Evolutionary conservation across 805 yeast genomes (phyloP).

Genomic region (Wickerhamomyces canadensis): DNA sequence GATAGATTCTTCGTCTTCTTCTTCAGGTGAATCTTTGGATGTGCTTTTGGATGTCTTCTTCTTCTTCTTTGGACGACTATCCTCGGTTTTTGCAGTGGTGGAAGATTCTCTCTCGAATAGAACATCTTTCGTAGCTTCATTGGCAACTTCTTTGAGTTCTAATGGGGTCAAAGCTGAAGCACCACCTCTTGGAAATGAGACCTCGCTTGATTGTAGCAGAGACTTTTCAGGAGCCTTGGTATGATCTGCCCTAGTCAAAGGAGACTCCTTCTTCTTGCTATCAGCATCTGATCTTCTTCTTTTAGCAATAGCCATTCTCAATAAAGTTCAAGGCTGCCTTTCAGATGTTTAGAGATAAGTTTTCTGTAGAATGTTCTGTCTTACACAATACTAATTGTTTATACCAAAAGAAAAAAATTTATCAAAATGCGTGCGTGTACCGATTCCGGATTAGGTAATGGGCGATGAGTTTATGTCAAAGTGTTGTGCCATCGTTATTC

Average conservation of each 20-base stretch:
- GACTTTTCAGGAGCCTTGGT: constrained; percentile 33
- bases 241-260: constrained; percentile 34
- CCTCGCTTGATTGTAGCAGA: constrained; percentile 31
- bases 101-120: constrained; percentile 43
- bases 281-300: constrained; percentile 44
- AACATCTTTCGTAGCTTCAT: constrained; percentile 87
- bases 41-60: constrained; percentile 29
- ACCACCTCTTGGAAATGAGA: constrained; percentile 93
- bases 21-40: constrained; percentile 18
- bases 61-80: constrained; percentile 35
- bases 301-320: constrained; percentile 31
- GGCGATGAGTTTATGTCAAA: constrained; percentile 23
- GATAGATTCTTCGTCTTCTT: constrained; percentile 28
- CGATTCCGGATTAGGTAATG: constrained; percentile 12
- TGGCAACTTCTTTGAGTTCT: constrained; percentile 88
- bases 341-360: too few relatives aligned
- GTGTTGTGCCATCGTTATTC: too few relatives aligned
- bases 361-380: too few relatives aligned
- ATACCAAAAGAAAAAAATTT: constrained; percentile 10
- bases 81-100: constrained; percentile 10
- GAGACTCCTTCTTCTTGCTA: constrained; percentile 31
- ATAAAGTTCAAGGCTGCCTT: not conserved
- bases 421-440: constrained; percentile 9
- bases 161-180: constrained; percentile 78
- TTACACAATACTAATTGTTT: too few relatives aligned